Conservation (phyloP, 306 rosid species). For the Prunus persica region DNA sequence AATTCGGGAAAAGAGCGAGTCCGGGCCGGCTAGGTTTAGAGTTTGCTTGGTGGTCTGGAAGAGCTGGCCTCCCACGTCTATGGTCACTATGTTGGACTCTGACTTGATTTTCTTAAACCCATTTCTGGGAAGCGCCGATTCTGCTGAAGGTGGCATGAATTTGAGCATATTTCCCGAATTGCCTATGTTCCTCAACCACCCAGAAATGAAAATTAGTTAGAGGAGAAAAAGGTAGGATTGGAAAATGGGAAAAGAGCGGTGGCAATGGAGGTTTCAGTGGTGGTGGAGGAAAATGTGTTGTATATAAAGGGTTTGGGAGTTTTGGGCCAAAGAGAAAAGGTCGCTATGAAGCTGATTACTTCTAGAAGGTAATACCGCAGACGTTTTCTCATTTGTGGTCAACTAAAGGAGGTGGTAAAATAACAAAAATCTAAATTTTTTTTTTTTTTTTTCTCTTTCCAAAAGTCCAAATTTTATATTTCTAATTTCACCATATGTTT, state of each 20-base stretch:
- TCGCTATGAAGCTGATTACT: background rate
- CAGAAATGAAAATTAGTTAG: background rate
- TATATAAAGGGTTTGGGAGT: background rate
- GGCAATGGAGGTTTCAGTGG: background rate
- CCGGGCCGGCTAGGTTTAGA: conserved; percentile 55
- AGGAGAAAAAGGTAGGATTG: background rate
- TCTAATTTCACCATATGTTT: background rate
- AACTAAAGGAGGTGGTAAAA: background rate
- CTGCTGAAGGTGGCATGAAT: conserved; percentile 48
- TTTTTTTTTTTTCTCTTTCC: background rate
- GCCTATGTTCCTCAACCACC: background rate
- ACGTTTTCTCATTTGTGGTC: background rate
- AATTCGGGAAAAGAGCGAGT: conserved; percentile 53
- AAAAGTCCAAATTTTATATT: no score
- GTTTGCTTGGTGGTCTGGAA: conserved; percentile 93
- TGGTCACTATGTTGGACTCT: conserved; percentile 61
- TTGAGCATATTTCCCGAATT: background rate
- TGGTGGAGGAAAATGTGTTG: background rate
- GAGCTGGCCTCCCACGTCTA: conserved; percentile 76
- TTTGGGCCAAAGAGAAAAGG: no score
- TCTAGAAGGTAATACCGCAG: background rate
- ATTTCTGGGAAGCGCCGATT: conserved; percentile 9
- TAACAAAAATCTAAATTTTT: background rate
- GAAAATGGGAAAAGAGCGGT: background rate
- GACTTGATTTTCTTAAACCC: conserved; percentile 22